Evolutionary conservation across 2,329 filamentous ascomycete species (phyloP), one percentile per base, ranked within the genome.

Genomic region (Phoma sp.): DNA sequence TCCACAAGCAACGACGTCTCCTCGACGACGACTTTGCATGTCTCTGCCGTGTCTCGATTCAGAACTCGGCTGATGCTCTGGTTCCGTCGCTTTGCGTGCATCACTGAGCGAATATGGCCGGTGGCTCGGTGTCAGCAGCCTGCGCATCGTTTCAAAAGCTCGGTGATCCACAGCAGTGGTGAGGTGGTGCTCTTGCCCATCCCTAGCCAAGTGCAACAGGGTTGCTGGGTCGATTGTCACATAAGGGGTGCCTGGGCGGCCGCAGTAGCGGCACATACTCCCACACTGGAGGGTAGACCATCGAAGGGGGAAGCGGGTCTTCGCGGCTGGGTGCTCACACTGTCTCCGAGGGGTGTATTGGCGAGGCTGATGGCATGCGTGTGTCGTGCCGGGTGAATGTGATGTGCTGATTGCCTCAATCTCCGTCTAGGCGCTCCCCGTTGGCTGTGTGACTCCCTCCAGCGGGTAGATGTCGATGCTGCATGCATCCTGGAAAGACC

Each of bases 371-470:
- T 57, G 59, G 39, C 41, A 21, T 55, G 60, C 39, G 44, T 45
- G 39, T 40, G 44, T 13, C 40, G 58, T 58, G 63, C 58, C 55
- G 60, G 51, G 51, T 58, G 62, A 58, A 64, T 60, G 61, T 55
- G 47, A 49, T 49, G 54, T 51, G 58, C 61, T 65, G 65, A 68
- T 67, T 68, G 69, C 62, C 62, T 68, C 69, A 74, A 72, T 72
- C 61, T 73, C 70, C 63, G 69, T 63, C 40, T 55, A 57, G 45
- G 58, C 55, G 58, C 57, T 62, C 64, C 69, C 52, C 64, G 68
- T 73, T 74, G 69, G 62, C 55, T 61, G 67, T 68, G 61, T 62
- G 61, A 66, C 65, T 59, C 47, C 22, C 22, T 24, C 22, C 52
- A 48, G 58, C 49, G 40, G 55, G 63, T 62, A 64, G 51, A 60